Conservation (phyloP, 345 rosid species). For the Cardamine occulta region DNA sequence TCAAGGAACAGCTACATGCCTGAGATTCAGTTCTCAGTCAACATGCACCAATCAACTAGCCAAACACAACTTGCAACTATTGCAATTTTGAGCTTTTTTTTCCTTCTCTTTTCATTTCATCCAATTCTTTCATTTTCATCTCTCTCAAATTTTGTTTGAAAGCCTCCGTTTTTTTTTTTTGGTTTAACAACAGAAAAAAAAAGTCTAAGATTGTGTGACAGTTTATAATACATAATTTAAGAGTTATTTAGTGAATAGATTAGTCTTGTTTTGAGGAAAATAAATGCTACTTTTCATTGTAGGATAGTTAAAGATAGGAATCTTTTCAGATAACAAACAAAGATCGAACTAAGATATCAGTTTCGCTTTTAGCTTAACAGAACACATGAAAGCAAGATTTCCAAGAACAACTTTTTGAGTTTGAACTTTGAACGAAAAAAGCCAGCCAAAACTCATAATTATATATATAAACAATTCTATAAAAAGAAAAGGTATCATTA, state of each 20-base stretch:
- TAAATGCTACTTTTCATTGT: constrained; percentile 10
- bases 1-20: constrained; percentile 32
- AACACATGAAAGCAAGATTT: constrained; percentile 41
- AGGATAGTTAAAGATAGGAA: constrained; percentile 35
- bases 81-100: constrained; percentile 19
- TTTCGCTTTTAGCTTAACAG: constrained; percentile 44
- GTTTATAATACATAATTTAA: background rate
- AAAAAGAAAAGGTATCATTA: constrained; percentile 21
- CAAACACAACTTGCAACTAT: constrained; percentile 41
- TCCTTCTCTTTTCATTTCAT: constrained; percentile 10
- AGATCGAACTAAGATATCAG: constrained; percentile 48
- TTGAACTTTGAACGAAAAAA: constrained; percentile 39
- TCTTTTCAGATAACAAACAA: constrained; percentile 36
- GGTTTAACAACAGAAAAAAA: background rate
- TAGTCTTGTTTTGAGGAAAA: constrained; percentile 7
- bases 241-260: constrained; percentile 21
- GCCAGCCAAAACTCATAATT: background rate
- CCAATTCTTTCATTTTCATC: background rate
- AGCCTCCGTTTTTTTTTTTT: background rate
- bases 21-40: constrained; percentile 39
- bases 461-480: constrained; percentile 3
- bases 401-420: constrained; percentile 38
- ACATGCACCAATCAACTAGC: constrained; percentile 41
- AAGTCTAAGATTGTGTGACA: background rate
- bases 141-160: background rate